Conservation (phyloP, 768 basidiomycete species). For the Boletus rubroflammeus region DNA sequence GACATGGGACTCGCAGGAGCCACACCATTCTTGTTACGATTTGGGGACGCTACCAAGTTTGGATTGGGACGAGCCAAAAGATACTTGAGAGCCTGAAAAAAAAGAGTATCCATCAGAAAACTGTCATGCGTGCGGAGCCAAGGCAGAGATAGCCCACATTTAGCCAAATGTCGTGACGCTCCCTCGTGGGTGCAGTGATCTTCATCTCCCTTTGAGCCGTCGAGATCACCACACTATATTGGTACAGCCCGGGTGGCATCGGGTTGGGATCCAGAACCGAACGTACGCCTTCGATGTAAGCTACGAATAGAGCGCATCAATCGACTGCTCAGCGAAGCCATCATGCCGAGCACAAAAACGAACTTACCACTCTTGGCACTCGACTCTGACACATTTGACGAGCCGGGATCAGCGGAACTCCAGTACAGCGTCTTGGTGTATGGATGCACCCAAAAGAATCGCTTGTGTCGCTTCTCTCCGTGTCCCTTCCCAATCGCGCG, state of each 20-base stretch:
- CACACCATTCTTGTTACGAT: constrained; percentile 30
- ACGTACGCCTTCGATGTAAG: constrained; percentile 90
- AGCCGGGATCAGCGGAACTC: constrained; percentile 93
- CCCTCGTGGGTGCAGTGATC: constrained; percentile 93
- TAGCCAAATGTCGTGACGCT: constrained; percentile 96
- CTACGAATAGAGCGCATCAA: constrained; percentile 37
- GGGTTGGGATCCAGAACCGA: constrained; percentile 93
- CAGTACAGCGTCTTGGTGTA: constrained; percentile 98
- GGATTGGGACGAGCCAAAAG: constrained; percentile 72
- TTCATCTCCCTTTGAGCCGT: constrained; percentile 97
- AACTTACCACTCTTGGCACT: constrained; percentile 94
- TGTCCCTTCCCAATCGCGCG: constrained; percentile 85
- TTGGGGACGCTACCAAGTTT: constrained; percentile 20
- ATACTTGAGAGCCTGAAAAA: constrained; percentile 79
- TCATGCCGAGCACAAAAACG: constrained; percentile 1
- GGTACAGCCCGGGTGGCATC: constrained; percentile 90
- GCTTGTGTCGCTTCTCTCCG: constrained; percentile 83
- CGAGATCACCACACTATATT: constrained; percentile 89
- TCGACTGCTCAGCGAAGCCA: constrained; percentile 7
- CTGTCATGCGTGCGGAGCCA: constrained; percentile 1
- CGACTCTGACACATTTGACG: constrained; percentile 81
- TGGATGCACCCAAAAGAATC: constrained; percentile 99
- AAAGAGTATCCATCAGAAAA: constrained; percentile 4
- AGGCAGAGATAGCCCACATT: constrained; percentile 51
- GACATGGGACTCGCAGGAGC: constrained; percentile 51